Percentiles rank a stretch among this genome's conserved stretches.
These are phyloP conservation scores for Colletotrichum chlorophyti DNA, from an alignment of 2,329 filamentous ascomycete genomes.

Conservation along the genomic window DNA sequence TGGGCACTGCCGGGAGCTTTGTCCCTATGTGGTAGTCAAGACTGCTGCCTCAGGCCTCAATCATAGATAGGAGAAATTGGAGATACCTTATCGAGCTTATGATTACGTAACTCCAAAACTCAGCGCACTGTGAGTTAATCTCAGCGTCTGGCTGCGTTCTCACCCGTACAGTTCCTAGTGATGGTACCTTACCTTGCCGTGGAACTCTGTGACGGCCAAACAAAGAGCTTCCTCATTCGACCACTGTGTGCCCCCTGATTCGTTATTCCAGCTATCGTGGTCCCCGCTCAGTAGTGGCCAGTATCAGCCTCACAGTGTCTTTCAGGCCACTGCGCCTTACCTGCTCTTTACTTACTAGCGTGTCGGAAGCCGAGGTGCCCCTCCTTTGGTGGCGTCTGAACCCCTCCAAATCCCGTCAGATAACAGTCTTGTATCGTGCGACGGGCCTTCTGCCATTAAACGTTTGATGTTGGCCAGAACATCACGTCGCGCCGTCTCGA, in stretches of 20 bases:
- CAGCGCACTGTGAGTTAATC: too few species aligned
- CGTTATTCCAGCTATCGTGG: conserved; percentile 3
- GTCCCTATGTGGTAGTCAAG: too few species aligned
- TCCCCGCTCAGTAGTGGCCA: conserved; percentile 16
- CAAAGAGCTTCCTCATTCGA: conserved; percentile 25
- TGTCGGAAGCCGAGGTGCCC: too few species aligned
- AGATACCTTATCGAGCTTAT: too few species aligned
- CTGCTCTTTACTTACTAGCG: background rate
- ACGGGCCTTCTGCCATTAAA: background rate
- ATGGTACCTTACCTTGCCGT: too few species aligned
- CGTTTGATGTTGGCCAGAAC: conserved; percentile 21
- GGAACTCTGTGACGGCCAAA: too few species aligned
- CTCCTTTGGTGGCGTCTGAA: conserved; percentile 21
- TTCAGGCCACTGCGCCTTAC: background rate
- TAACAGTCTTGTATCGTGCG: background rate
- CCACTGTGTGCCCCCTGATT: conserved; percentile 7
- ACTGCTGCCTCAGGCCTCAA: too few species aligned
- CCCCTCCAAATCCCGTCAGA: background rate
- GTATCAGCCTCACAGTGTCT: conserved; percentile 16
- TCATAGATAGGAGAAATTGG: too few species aligned
- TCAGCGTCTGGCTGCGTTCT: too few species aligned
- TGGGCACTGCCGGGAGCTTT: too few species aligned
- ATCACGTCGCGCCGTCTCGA: background rate
- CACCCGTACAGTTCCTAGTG: too few species aligned
- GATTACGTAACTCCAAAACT: too few species aligned